These are phyloP conservation scores for Trichocladium antarcticum DNA, from an alignment of 495 filamentous ascomycete genomes.

Conservation along the genomic window DNA sequence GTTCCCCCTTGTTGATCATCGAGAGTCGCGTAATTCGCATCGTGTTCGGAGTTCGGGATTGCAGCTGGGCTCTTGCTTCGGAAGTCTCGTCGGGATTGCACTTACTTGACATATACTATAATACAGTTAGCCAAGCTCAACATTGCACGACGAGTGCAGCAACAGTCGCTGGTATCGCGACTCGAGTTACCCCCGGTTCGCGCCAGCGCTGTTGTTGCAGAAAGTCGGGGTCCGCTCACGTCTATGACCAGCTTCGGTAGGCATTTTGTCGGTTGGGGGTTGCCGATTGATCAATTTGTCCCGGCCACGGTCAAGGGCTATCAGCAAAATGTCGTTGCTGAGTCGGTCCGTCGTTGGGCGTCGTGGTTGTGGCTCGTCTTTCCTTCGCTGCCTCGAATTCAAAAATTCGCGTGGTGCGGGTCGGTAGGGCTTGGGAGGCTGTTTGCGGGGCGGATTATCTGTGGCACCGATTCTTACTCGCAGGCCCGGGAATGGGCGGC, in stretches of 20 bases:
- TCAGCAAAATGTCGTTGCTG: slow-evolving; percentile 32
- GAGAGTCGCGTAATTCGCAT: slow-evolving; percentile 3
- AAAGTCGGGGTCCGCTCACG: slow-evolving; percentile 47
- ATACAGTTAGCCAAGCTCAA: slow-evolving; percentile 24
- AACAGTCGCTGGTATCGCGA: slow-evolving; percentile 6
- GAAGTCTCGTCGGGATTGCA: slow-evolving; percentile 27
- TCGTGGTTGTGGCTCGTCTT: slow-evolving; percentile 29
- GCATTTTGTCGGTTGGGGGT: slow-evolving; percentile 52
- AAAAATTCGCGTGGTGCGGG: slow-evolving; percentile 28
- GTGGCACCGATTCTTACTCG: slow-evolving; percentile 8
- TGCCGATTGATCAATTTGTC: slow-evolving; percentile 27
- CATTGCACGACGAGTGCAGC: not conserved
- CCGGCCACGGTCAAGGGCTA: slow-evolving; percentile 22
- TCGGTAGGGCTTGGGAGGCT: slow-evolving; percentile 22
- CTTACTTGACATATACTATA: slow-evolving; percentile 90
- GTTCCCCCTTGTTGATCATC: not conserved
- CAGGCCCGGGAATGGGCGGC: not conserved
- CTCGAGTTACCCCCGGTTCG: not conserved
- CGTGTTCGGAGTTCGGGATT: not conserved
- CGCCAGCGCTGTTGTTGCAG: slow-evolving; percentile 4
- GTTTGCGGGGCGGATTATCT: slow-evolving; percentile 24
- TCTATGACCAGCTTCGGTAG: slow-evolving; percentile 73
- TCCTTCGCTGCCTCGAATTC: slow-evolving; percentile 25
- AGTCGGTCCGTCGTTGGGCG: slow-evolving; percentile 29
- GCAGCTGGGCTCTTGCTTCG: not conserved